phyloP scores from a whole-genome alignment of 2,329 filamentous ascomycete genomes.

The Fusarium foetens region DNA sequence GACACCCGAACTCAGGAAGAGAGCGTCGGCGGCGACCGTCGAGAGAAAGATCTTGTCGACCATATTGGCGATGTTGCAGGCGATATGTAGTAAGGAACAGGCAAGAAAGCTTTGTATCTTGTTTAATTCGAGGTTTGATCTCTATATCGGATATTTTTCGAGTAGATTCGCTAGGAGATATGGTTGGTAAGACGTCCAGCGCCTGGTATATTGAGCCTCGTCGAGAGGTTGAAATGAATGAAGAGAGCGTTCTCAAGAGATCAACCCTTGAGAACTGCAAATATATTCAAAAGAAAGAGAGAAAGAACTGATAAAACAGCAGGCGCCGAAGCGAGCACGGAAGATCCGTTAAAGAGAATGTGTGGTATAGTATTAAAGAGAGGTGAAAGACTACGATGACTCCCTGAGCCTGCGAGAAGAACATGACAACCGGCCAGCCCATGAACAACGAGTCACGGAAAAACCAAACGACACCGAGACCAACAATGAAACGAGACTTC shows the following conservation, averaged over 20 bases:
- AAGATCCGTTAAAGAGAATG: conserved; percentile 20
- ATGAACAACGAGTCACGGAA: conserved; percentile 11
- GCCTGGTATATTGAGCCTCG: conserved; percentile 36
- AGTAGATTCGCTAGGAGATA: conserved; percentile 5
- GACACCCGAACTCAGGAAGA: conserved; percentile 65
- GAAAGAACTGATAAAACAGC: conserved; percentile 6
- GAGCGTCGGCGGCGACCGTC: conserved; percentile 59
- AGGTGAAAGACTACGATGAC: conserved; percentile 3
- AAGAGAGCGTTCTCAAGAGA: conserved; percentile 21
- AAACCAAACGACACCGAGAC: conserved; percentile 32
- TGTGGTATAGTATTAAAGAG: conserved; percentile 28
- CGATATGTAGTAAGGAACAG: not conserved
- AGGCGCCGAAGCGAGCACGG: conserved; percentile 31
- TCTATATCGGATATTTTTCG: conserved; percentile 3
- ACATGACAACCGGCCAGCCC: not conserved
- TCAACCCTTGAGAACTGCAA: conserved; percentile 23
- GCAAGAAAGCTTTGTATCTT: not conserved
- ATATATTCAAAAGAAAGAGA: conserved; percentile 24
- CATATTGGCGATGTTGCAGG: conserved; percentile 52
- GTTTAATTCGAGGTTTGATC: not conserved
- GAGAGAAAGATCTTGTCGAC: conserved; percentile 64
- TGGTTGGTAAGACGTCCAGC: conserved; percentile 41
- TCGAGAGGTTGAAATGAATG: conserved; percentile 39
- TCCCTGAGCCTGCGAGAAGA: conserved; percentile 9
- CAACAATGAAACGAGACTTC: conserved; percentile 39